Percentiles rank a stretch among this genome's conserved stretches.
Conservation (phyloP, 2,329 filamentous ascomycete genomes). For the Aspergillus bombycis region DNA sequence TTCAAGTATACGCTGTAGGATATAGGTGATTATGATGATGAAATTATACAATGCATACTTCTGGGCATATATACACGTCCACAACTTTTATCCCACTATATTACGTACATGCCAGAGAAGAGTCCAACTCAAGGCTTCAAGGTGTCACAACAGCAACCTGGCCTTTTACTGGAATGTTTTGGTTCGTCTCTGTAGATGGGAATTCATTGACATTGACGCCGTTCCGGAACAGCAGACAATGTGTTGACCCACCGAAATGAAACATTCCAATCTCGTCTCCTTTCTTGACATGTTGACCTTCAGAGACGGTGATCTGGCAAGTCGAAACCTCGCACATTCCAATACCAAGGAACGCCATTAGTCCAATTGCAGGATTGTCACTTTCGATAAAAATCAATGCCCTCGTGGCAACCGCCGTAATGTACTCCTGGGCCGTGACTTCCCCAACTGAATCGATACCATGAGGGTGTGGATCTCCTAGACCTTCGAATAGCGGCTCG, state of each 20-base stretch:
- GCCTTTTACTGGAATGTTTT: conserved; percentile 33
- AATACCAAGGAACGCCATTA: conserved; percentile 71
- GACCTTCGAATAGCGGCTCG: conserved; percentile 58
- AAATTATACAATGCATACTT: not conserved
- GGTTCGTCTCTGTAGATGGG: conserved; percentile 26
- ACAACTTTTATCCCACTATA: not conserved
- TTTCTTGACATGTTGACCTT: conserved; percentile 68
- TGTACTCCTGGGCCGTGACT: conserved; percentile 62
- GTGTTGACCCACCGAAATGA: conserved; percentile 74
- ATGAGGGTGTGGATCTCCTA: conserved; percentile 36
- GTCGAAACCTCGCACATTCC: conserved; percentile 79
- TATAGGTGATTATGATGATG: not conserved
- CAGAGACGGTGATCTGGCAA: conserved; percentile 70
- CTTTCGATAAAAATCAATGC: conserved; percentile 72
- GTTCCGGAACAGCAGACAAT: conserved; percentile 66
- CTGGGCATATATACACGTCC: not conserved
- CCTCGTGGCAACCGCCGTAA: conserved; percentile 69
- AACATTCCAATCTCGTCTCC: conserved; percentile 78
- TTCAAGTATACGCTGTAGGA: conserved; percentile 41
- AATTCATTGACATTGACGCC: conserved; percentile 33
- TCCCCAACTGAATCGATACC: conserved; percentile 33
- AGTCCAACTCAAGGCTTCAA: not conserved
- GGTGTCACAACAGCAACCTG: conserved; percentile 23
- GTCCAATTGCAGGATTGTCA: conserved; percentile 65
- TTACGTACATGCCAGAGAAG: not conserved